Conservation (phyloP, 2,329 filamentous ascomycete species). For the Hypoxylon sp. region DNA sequence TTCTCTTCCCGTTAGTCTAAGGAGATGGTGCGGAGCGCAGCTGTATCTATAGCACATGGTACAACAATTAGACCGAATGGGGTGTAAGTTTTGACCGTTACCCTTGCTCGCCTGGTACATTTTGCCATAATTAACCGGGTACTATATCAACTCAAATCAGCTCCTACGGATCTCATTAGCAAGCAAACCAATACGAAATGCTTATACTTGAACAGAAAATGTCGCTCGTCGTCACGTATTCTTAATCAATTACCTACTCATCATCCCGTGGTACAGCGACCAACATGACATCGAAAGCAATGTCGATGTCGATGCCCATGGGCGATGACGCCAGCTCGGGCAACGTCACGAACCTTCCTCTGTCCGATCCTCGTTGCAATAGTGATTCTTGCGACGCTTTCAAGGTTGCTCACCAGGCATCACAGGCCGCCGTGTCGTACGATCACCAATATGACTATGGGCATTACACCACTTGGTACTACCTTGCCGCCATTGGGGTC, state of each 20-base stretch:
- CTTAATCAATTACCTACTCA: background rate
- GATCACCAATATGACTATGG: conserved; percentile 33
- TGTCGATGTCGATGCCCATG: conserved; percentile 29
- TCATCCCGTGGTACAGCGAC: background rate
- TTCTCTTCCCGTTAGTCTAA: conserved; percentile 10
- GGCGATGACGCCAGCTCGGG: conserved; percentile 10
- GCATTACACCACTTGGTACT: conserved; percentile 34
- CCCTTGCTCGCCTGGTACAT: conserved; percentile 26
- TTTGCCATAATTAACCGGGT: conserved; percentile 33
- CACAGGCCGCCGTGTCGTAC: conserved; percentile 31
- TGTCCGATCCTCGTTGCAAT: conserved; percentile 27
- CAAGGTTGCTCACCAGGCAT: conserved; percentile 27
- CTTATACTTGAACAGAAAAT: background rate
- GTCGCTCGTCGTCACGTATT: background rate
- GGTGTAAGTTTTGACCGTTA: conserved; percentile 14
- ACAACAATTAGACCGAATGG: conserved; percentile 11
- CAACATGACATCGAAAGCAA: conserved; percentile 4
- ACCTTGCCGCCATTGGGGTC: conserved; percentile 26
- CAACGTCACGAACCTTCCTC: conserved; percentile 25
- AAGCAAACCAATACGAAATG: conserved; percentile 18
- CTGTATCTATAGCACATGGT: conserved; percentile 11
- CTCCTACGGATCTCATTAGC: conserved; percentile 9
- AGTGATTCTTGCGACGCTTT: conserved; percentile 31
- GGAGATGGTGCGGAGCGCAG: conserved; percentile 4
- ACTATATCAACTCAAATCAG: conserved; percentile 14